Percentiles rank a stretch among this genome's conserved stretches.
Conservation (phyloP, 805 yeast genomes). For the Monosporozyma aerobia region DNA sequence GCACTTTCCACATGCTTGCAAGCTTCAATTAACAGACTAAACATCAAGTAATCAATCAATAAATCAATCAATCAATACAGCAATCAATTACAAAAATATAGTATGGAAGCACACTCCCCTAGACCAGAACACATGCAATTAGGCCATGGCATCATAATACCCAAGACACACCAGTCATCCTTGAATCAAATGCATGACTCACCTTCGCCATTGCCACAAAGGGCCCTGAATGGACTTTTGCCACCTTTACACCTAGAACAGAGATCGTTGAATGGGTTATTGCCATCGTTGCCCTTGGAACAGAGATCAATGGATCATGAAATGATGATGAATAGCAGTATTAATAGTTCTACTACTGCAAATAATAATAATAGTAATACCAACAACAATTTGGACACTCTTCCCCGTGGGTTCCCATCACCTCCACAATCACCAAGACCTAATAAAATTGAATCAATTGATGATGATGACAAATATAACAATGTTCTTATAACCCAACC, state of each 20-base stretch:
- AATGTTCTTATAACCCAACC: constrained; percentile 13
- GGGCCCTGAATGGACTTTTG: not conserved
- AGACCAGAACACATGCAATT: constrained; percentile 28
- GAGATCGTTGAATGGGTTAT: not conserved
- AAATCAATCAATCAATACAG: too few species aligned
- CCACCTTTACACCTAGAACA: not conserved
- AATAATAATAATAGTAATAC: too few species aligned
- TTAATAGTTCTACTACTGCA: not conserved
- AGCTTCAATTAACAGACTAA: not conserved
- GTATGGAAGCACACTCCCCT: constrained; percentile 27
- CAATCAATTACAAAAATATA: not conserved
- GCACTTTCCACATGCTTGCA: not conserved
- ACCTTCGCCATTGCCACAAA: not conserved
- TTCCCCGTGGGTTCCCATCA: constrained; percentile 18
- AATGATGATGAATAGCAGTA: constrained; percentile 12
- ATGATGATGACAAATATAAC: not conserved
- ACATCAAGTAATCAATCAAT: too few species aligned
- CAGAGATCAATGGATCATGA: constrained; percentile 1
- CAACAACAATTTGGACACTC: not conserved
- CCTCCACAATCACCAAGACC: constrained; percentile 27
- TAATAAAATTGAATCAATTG: too few species aligned
- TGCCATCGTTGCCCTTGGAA: not conserved
- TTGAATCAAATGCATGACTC: not conserved
- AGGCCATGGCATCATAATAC: constrained; percentile 6
- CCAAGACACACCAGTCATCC: not conserved